Percentiles rank a stretch among this genome's conserved stretches.
Evolutionary conservation across 2,329 filamentous ascomycete species (phyloP).

Genomic region (Cladosporium phlei): DNA sequence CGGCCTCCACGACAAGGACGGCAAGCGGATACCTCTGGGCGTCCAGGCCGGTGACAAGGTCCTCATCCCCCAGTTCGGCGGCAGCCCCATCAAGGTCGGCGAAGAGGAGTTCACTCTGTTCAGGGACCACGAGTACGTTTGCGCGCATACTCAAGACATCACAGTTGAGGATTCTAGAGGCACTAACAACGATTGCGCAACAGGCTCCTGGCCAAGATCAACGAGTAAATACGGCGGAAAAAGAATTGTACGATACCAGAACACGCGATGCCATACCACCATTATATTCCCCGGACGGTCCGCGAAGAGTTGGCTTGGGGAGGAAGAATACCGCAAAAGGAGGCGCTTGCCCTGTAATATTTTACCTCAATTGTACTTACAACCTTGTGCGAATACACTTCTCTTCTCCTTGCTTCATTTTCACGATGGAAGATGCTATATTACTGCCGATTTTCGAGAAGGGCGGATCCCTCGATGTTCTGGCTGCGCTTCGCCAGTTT

Average conservation of each 20-base stretch:
- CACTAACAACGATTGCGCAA: no score
- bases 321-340: constrained; percentile 5
- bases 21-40: constrained; percentile 79
- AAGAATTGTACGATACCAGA: constrained; percentile 11
- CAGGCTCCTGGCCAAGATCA: constrained; percentile 98
- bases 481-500: no score
- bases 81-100: constrained; percentile 92
- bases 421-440: no score
- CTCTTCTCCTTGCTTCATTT: neutral
- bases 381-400: constrained; percentile 1
- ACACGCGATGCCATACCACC: constrained; percentile 9
- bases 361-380: constrained; percentile 11
- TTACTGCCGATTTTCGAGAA: no score
- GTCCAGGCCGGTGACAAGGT: constrained; percentile 84
- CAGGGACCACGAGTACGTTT: constrained; percentile 94
- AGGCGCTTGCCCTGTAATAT: constrained; percentile 8
- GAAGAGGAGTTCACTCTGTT: constrained; percentile 96
- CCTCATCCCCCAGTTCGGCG: constrained; percentile 92
- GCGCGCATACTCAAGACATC: no score
- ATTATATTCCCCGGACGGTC: no score
- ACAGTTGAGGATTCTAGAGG: no score
- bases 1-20: constrained; percentile 79
- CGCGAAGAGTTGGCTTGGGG: no score
- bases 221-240: constrained; percentile 63
- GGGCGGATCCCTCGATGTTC: no score